Percentiles rank a stretch among this genome's conserved stretches.
phyloP scores from a whole-genome alignment of 2,329 filamentous ascomycete species.

The Bipolaris oryzae region DNA sequence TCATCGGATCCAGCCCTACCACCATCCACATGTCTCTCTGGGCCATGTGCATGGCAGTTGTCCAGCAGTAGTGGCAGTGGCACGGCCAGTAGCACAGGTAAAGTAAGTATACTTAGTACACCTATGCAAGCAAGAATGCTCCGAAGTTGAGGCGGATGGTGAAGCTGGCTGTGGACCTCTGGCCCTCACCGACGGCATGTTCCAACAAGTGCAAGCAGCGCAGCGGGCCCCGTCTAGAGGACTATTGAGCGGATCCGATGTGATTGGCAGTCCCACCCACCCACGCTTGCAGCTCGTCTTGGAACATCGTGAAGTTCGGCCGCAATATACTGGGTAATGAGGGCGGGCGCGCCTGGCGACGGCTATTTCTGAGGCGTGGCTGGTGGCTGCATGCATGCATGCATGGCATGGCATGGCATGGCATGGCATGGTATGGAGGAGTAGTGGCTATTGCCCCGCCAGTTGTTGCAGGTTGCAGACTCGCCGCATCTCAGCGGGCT shows the following conservation, averaged over 20 bases:
- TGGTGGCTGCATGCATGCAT: neutral
- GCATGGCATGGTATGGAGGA: neutral
- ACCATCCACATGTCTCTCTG: neutral
- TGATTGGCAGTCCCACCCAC: constrained; percentile 6
- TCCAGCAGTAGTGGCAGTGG: too few relatives aligned
- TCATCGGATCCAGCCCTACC: constrained; percentile 6
- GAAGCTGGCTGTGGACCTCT: constrained; percentile 6
- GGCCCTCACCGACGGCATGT: constrained; percentile 7
- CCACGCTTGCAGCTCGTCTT: neutral
- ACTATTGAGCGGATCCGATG: neutral
- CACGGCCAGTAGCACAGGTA: neutral
- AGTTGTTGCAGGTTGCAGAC: constrained; percentile 14
- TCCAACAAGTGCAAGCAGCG: constrained; percentile 5
- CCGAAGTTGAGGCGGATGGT: constrained; percentile 15
- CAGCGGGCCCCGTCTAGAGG: neutral
- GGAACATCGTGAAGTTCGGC: constrained; percentile 4
- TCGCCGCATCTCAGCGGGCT: constrained; percentile 15
- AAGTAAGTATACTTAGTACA: too few relatives aligned
- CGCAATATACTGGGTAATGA: constrained; percentile 12
- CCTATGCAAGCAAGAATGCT: neutral
- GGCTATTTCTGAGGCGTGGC: constrained; percentile 4
- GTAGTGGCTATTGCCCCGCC: constrained; percentile 16
- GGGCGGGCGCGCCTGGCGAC: constrained; percentile 9
- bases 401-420: too few relatives aligned
- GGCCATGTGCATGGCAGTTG: neutral